These are phyloP conservation scores for Cytospora piceicola DNA, from an alignment of 2,329 filamentous ascomycete species.

Conservation along the genomic window DNA sequence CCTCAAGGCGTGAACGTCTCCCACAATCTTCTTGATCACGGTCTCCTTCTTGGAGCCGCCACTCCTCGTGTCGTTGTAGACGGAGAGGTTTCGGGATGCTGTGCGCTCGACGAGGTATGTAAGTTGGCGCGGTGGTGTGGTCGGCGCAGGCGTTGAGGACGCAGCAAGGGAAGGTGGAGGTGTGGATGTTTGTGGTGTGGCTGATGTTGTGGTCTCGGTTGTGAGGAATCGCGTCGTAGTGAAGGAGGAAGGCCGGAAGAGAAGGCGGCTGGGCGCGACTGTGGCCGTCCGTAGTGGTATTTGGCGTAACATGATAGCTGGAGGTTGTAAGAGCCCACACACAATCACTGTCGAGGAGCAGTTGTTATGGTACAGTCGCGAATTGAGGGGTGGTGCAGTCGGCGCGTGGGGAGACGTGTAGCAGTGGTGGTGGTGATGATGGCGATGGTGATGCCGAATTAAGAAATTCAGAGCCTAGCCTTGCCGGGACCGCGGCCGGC, in stretches of 20 bases:
- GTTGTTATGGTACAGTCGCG: background rate
- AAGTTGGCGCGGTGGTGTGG: conserved; percentile 43
- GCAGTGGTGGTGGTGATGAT: background rate
- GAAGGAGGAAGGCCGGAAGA: conserved; percentile 11
- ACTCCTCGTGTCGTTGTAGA: conserved; percentile 75
- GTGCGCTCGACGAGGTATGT: conserved; percentile 77
- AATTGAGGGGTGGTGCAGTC: background rate
- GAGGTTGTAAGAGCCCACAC: background rate
- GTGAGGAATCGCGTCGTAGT: conserved; percentile 9
- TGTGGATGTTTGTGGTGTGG: conserved; percentile 24
- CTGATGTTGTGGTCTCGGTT: background rate
- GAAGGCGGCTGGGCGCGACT: conserved; percentile 21
- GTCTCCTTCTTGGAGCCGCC: conserved; percentile 79
- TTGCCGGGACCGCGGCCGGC: conserved; percentile 14
- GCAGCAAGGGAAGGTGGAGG: conserved; percentile 25
- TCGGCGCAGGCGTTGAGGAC: conserved; percentile 14
- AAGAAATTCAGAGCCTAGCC: conserved; percentile 3
- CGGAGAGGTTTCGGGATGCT: conserved; percentile 68
- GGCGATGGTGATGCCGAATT: background rate
- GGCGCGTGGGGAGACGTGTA: background rate
- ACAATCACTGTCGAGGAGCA: too few relatives aligned
- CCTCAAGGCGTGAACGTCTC: conserved; percentile 67
- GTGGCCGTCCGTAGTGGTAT: conserved; percentile 25
- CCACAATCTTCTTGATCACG: conserved; percentile 76
- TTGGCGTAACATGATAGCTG: conserved; percentile 23